Percentiles rank a stretch among this genome's conserved stretches.
Evolutionary conservation across 73 alveolate genomes (phyloP).

Genomic region (Symbiodinium natans): DNA sequence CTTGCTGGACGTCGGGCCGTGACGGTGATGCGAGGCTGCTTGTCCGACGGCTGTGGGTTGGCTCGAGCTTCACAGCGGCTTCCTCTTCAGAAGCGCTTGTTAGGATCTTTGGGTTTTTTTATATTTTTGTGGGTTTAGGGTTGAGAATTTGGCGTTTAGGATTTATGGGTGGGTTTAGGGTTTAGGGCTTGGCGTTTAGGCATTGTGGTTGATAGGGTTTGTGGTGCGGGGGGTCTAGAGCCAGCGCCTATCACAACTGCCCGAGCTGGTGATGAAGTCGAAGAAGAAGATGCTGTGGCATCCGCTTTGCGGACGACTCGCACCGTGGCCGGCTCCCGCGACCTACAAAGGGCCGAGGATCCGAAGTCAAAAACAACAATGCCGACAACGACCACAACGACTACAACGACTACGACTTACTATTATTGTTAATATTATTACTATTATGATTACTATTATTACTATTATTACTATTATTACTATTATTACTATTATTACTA

Average conservation of each 20-base stretch:
- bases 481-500: neutral
- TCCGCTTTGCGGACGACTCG: neutral
- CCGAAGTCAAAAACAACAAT: neutral
- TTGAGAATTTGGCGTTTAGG: too few species aligned
- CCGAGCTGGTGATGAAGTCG: neutral
- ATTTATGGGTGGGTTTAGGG: too few species aligned
- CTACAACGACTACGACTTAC: neutral
- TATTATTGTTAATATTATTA: too few species aligned
- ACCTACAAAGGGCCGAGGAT: neutral
- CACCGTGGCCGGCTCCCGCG: neutral
- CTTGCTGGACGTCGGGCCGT: neutral
- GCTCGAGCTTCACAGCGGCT: neutral
- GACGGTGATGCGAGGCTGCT: neutral
- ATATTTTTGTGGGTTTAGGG: too few species aligned
- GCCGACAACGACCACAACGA: neutral
- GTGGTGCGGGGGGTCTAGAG: too few species aligned
- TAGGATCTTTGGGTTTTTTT: too few species aligned
- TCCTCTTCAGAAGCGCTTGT: neutral
- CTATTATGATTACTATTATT: too few species aligned
- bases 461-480: neutral
- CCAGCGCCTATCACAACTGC: neutral
- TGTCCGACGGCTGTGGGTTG: neutral
- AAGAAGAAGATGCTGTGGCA: conserved; percentile 18
- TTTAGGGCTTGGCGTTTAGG: too few species aligned
- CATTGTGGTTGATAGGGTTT: too few species aligned